phyloP scores from a whole-genome alignment of 768 basidiomycete species.

The Phlebiopsis gigantea region DNA sequence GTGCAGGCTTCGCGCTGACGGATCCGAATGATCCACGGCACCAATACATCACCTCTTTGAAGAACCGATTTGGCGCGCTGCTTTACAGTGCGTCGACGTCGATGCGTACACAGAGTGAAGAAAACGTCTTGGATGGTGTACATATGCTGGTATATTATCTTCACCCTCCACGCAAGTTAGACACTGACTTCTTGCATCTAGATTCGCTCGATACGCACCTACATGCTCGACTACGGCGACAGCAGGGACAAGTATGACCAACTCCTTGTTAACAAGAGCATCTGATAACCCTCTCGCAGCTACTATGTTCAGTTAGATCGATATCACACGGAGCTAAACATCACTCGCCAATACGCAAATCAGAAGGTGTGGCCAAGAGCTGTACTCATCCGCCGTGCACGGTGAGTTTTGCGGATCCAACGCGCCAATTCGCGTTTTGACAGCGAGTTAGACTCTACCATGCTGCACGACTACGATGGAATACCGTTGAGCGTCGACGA shows the following conservation, averaged over 20 bases:
- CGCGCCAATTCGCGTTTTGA: no score
- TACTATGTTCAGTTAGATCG: constrained; percentile 54
- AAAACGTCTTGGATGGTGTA: constrained; percentile 79
- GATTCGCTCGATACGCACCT: constrained; percentile 66
- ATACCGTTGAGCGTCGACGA: constrained; percentile 62
- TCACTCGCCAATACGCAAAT: constrained; percentile 60
- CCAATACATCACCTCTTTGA: constrained; percentile 51
- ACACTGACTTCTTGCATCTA: constrained; percentile 21
- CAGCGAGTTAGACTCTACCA: constrained; percentile 48
- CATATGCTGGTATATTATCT: constrained; percentile 51
- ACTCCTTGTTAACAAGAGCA: not conserved
- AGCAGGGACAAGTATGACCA: constrained; percentile 45
- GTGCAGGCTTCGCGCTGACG: constrained; percentile 61
- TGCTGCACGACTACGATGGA: constrained; percentile 65
- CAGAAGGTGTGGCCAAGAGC: constrained; percentile 79
- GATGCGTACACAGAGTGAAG: constrained; percentile 67
- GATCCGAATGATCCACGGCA: constrained; percentile 63
- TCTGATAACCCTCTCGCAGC: constrained; percentile 25
- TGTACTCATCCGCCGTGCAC: constrained; percentile 59
- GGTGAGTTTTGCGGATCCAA: constrained; percentile 38
- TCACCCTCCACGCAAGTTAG: not conserved
- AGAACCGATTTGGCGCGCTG: constrained; percentile 59
- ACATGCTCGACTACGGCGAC: constrained; percentile 72
- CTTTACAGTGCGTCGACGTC: constrained; percentile 67
- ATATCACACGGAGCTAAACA: constrained; percentile 54